Evolutionary conservation across 148 eudicot species (phyloP).

Genomic region (Vaccinium darrowii): DNA sequence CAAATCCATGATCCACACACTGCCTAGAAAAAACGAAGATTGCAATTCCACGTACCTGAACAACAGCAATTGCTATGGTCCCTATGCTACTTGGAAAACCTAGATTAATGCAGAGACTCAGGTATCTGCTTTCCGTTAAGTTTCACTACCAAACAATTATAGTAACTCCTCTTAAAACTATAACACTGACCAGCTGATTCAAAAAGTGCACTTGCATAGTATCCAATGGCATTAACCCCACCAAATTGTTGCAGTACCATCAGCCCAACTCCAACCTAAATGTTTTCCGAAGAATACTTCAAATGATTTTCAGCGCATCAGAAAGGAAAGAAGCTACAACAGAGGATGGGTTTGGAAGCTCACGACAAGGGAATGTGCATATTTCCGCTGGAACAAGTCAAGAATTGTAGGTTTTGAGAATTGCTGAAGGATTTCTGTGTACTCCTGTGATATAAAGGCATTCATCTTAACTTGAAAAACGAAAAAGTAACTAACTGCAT

Average conservation of each 20-base stretch:
- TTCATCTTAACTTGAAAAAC: not conserved
- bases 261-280: constrained; percentile 70
- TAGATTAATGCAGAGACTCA: constrained; percentile 15
- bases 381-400: constrained; percentile 52
- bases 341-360: constrained; percentile 16
- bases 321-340: not conserved
- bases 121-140: not conserved
- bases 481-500: not conserved
- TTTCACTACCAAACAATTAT: not conserved
- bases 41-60: constrained; percentile 41
- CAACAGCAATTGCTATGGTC: constrained; percentile 45
- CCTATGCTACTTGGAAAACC: constrained; percentile 61
- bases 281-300: not conserved
- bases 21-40: not conserved
- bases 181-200: constrained; percentile 54
- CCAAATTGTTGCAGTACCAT: constrained; percentile 72
- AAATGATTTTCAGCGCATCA: not conserved
- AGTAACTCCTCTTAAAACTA: not conserved
- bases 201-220: constrained; percentile 57
- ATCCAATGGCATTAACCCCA: constrained; percentile 58
- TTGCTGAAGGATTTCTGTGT: constrained; percentile 44
- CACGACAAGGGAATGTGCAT: constrained; percentile 58
- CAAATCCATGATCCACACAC: not conserved
- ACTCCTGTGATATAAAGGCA: constrained; percentile 37
- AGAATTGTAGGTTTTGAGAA: constrained; percentile 36